A percentile compares a stretch with the other conserved stretches of the same genome.
These are phyloP conservation scores for Parachaetomium inaequale DNA, from an alignment of 495 filamentous ascomycete species.

Conservation along the genomic window DNA sequence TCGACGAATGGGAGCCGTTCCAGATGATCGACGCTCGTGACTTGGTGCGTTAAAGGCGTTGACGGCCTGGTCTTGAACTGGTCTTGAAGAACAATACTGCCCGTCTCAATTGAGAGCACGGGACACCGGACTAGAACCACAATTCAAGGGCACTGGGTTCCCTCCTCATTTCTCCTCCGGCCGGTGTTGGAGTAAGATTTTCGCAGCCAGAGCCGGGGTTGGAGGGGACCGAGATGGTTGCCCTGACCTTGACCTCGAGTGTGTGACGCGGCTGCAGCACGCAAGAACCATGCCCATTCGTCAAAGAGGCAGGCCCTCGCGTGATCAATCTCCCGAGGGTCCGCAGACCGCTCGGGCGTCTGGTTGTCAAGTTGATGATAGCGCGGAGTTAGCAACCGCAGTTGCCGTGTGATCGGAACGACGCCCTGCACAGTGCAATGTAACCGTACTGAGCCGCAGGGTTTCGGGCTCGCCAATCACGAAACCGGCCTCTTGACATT, in stretches of 20 bases:
- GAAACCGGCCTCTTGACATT: neutral
- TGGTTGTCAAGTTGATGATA: neutral
- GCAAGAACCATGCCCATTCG: neutral
- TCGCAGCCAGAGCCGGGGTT: neutral
- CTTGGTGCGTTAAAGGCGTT: neutral
- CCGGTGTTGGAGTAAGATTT: too few species aligned
- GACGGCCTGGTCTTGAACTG: too few species aligned
- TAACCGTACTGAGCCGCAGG: neutral
- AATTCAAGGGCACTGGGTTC: too few species aligned
- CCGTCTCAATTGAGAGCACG: too few species aligned
- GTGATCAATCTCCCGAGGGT: constrained; percentile 2
- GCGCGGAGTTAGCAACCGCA: neutral
- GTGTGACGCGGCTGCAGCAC: neutral
- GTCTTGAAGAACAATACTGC: too few species aligned
- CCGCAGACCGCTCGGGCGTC: neutral
- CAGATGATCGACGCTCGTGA: neutral
- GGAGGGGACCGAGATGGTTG: neutral
- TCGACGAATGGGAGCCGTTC: neutral
- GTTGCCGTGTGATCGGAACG: neutral
- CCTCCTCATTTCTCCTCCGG: too few species aligned
- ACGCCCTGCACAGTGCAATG: neutral
- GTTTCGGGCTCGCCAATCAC: neutral
- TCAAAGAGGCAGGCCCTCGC: constrained; percentile 1
- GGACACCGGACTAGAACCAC: too few species aligned
- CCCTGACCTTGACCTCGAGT: neutral